Evolutionary conservation across 495 filamentous ascomycete genomes (phyloP).

Genomic region (Aspergillus baeticus): DNA sequence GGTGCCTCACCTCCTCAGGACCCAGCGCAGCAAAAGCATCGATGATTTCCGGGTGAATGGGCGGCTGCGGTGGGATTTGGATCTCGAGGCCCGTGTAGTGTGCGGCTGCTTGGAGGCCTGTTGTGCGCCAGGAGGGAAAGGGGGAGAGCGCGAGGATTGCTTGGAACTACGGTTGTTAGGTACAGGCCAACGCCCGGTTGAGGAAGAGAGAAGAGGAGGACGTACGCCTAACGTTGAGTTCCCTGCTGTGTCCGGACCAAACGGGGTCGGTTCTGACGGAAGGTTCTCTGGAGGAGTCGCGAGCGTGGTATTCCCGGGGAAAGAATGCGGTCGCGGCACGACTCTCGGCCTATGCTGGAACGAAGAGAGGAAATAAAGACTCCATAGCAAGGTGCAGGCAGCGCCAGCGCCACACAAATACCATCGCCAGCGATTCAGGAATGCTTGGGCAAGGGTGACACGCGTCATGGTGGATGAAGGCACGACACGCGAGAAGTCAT

Average conservation of each 20-base stretch:
- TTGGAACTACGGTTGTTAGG: slow-evolving; percentile 9
- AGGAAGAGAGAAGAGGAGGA: not conserved
- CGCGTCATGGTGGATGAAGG: not conserved
- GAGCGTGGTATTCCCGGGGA: not conserved
- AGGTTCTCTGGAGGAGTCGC: not conserved
- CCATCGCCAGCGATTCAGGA: slow-evolving; percentile 7
- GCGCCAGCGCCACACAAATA: not conserved
- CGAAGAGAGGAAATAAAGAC: not conserved
- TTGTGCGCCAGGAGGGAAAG: slow-evolving; percentile 18
- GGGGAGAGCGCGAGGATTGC: slow-evolving; percentile 18
- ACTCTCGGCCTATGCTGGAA: not conserved
- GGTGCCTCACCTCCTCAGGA: not conserved
- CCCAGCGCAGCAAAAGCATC: slow-evolving; percentile 12
- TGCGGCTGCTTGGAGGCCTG: slow-evolving; percentile 15
- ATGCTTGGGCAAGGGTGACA: not conserved
- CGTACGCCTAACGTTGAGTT: slow-evolving; percentile 10
- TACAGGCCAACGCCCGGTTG: not conserved
- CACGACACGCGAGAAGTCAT: too few species aligned
- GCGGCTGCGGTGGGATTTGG: slow-evolving; percentile 15
- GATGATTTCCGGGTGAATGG: slow-evolving; percentile 9
- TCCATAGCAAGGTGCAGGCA: slow-evolving; percentile 1
- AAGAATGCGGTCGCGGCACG: not conserved
- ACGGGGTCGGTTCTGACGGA: not conserved
- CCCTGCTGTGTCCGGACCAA: not conserved
- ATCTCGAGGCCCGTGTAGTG: slow-evolving; percentile 15